Base-by-base conservation (phyloP, 1,284 basidiomycete genomes). In the Cerioporus squamosus region DNA sequence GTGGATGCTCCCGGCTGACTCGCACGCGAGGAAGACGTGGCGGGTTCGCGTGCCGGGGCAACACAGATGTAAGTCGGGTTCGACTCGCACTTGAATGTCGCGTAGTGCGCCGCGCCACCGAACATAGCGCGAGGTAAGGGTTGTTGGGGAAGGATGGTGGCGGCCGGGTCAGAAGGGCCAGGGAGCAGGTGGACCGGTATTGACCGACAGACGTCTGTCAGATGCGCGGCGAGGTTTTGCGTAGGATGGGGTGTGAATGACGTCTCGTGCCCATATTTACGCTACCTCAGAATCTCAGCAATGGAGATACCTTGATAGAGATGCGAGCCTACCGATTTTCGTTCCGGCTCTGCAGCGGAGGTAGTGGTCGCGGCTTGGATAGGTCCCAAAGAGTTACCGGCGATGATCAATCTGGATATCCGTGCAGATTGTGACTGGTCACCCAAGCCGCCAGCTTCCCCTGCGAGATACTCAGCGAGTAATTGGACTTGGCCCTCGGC, bases 91-190 rank as follows among this genome's bases (percentile, higher is more conserved):
- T 79, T 76, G 67, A 98, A 90, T 3, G 84, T 81, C n/a, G 85
- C 77, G 62, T 84, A 81, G 38, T 81, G 78, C 51, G 84, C 79
- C 29, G 86, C 87, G 1, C 82, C 78, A 20, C 93, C 92, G 62
- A 99, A 91, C 85, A 99, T 95, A 5, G 93, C 91, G 44, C 88
- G 85, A 39, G 97, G 97, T 66, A 99, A 82, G 0, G 94, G 84
- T 71, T 98, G 97, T 71, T 99, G 97, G 1, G 97, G 97, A 54
- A 99, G 77, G 26, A 97, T 93, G 0, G 86, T 82, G 0, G 93
- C 93, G 7, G 94, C 86, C 1, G 97, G 97, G 73, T 99, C 97
- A 42, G 81, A 81, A 49, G 88, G 84, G 12, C 97, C 96, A 0
- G 97, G 93, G 20, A 97, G 79, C 31, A 97, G 78, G 69, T 95